Conservation (phyloP, 2,329 filamentous ascomycete genomes). For the Fusarium cicatricum region DNA sequence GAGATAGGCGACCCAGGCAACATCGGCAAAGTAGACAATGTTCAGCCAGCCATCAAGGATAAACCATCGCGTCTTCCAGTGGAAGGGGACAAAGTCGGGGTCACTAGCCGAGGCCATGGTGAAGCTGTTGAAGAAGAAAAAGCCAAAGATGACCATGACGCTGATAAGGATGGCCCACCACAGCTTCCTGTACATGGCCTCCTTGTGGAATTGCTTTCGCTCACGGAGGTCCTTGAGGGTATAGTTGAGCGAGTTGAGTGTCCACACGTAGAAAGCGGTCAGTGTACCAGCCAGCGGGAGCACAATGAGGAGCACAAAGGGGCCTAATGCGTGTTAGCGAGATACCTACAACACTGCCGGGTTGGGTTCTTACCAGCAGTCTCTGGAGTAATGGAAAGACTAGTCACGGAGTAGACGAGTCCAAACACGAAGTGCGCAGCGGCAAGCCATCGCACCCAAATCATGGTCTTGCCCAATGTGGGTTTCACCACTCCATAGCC, state of each 20-base stretch:
- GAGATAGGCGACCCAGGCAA: constrained; percentile 91
- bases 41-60: constrained; percentile 97
- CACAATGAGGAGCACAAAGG: constrained; percentile 90
- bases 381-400: constrained; percentile 87
- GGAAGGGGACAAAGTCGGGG: constrained; percentile 90
- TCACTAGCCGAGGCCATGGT: constrained; percentile 87
- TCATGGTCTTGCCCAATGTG: constrained; percentile 90
- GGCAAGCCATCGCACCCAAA: constrained; percentile 89
- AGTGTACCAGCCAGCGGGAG: constrained; percentile 90
- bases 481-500: constrained; percentile 98
- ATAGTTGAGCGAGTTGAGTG: constrained; percentile 89
- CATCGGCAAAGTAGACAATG: constrained; percentile 92
- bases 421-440: constrained; percentile 95
- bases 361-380: constrained; percentile 67
- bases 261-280: constrained; percentile 99
- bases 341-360: not conserved
- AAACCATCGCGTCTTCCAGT: constrained; percentile 99
- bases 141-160: constrained; percentile 94
- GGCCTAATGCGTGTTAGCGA: constrained; percentile 61
- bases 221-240: constrained; percentile 97
- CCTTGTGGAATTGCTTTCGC: constrained; percentile 92
- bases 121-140: constrained; percentile 99
- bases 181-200: constrained; percentile 95
- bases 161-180: constrained; percentile 97
- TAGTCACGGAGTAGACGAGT: constrained; percentile 90